Evolutionary conservation across 371 early-diverging fungal genomes (phyloP).

Genomic region (Mortierella sp.): DNA sequence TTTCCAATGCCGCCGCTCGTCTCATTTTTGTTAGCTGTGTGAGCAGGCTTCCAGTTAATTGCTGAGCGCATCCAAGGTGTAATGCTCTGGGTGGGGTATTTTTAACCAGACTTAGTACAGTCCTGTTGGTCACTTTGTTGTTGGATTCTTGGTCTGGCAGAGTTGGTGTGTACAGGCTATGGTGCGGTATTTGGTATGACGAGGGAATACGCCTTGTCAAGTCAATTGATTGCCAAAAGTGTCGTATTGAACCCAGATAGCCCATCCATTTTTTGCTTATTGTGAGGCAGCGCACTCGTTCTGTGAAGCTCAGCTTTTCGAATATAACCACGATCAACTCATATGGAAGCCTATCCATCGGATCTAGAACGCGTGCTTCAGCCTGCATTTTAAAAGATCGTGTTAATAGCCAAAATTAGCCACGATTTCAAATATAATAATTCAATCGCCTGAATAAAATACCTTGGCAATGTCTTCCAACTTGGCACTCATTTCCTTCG

Average conservation of each 20-base stretch:
- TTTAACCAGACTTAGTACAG: slow-evolving; percentile 30
- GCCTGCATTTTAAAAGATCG: slow-evolving; percentile 1
- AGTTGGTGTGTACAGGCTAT: slow-evolving; percentile 18
- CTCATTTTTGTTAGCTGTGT: slow-evolving; percentile 22
- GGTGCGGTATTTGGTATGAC: not conserved
- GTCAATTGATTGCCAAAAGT: slow-evolving; percentile 46
- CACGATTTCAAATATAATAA: not conserved
- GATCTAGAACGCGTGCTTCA: slow-evolving; percentile 38
- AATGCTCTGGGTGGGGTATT: slow-evolving; percentile 31
- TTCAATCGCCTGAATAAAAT: not conserved
- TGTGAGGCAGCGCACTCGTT: slow-evolving; percentile 31
- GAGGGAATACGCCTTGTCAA: slow-evolving; percentile 17
- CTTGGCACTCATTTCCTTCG: slow-evolving; percentile 21
- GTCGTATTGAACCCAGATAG: slow-evolving; percentile 22
- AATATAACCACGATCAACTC: slow-evolving; percentile 43
- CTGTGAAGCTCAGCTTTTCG: slow-evolving; percentile 27
- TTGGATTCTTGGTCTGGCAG: slow-evolving; percentile 20
- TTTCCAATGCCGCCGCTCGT: slow-evolving; percentile 29
- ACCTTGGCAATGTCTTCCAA: slow-evolving; percentile 38
- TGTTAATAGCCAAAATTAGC: not conserved
- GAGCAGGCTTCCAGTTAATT: slow-evolving; percentile 26
- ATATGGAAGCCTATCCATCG: slow-evolving; percentile 39
- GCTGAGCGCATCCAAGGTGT: slow-evolving; percentile 31
- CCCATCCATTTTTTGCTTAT: slow-evolving; percentile 49
- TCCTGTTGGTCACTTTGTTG: slow-evolving; percentile 34